Evolutionary conservation across 2,329 filamentous ascomycete genomes (phyloP).

Genomic region (Trematosphaeria pertusa): DNA sequence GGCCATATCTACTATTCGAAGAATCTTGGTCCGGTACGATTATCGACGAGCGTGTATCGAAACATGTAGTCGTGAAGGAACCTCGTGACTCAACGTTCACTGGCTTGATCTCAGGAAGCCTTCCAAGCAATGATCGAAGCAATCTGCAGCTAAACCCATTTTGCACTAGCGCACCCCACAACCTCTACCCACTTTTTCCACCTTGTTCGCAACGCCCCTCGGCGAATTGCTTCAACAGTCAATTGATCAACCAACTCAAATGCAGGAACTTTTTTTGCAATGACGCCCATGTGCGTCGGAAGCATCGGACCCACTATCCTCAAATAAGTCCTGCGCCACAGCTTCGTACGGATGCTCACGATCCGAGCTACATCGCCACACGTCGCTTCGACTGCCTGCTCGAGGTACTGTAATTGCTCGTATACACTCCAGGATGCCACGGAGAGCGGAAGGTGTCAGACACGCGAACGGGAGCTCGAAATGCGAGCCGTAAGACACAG

Average conservation of each 20-base stretch:
- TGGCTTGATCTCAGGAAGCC: not conserved
- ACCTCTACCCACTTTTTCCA: no score
- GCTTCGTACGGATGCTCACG: no score
- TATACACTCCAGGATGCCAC: not conserved
- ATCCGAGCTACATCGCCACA: no score
- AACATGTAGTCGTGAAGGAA: not conserved
- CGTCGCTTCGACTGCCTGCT: no score
- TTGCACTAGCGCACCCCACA: not conserved
- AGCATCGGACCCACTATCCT: no score
- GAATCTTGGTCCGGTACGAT: not conserved
- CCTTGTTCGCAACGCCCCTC: no score
- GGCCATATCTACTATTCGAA: conserved; percentile 4
- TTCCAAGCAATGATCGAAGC: not conserved
- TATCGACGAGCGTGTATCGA: not conserved
- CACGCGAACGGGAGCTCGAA: not conserved
- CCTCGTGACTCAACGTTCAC: not conserved
- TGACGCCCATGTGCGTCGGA: no score
- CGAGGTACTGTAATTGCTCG: not conserved
- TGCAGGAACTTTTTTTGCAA: no score
- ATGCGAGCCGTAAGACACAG: no score
- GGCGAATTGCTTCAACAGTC: no score
- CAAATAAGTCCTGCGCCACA: no score
- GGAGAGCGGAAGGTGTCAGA: not conserved
- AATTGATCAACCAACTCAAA: no score
- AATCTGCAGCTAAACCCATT: not conserved